These are phyloP conservation scores for Fusarium tricinctum DNA, from an alignment of 2,329 filamentous ascomycete species.

Conservation along the genomic window DNA sequence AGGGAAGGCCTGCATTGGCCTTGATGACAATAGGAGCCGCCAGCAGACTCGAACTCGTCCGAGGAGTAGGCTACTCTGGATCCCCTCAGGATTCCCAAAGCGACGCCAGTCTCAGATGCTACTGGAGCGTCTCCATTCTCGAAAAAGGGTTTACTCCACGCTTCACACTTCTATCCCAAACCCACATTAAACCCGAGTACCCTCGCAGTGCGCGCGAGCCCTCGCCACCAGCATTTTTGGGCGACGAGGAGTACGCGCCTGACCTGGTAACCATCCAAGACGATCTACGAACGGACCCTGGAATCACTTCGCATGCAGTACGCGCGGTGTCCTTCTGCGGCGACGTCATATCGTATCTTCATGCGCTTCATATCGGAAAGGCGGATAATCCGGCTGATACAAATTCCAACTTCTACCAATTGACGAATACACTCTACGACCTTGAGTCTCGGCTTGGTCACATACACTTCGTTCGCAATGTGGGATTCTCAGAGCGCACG, in stretches of 20 bases:
- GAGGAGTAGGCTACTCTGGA: conserved; percentile 11
- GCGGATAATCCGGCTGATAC: conserved; percentile 37
- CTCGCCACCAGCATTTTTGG: conserved; percentile 15
- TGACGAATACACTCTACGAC: conserved; percentile 42
- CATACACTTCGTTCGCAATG: conserved; percentile 44
- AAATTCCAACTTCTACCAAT: conserved; percentile 40
- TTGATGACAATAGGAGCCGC: conserved; percentile 45
- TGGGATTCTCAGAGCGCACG: conserved; percentile 40
- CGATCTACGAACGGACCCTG: conserved; percentile 20
- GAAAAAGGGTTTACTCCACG: conserved; percentile 41
- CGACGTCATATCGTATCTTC: conserved; percentile 38
- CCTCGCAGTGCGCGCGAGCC: conserved; percentile 36
- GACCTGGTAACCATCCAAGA: conserved; percentile 40
- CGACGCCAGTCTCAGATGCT: conserved; percentile 38
- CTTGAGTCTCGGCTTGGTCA: conserved; percentile 29
- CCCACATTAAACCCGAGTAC: conserved; percentile 20
- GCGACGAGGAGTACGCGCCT: conserved; percentile 34
- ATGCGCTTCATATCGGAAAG: conserved; percentile 34
- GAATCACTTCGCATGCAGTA: conserved; percentile 38
- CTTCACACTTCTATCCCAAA: conserved; percentile 18
- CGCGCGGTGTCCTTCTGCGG: conserved; percentile 36
- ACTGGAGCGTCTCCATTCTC: conserved; percentile 44
- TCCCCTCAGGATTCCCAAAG: background rate
- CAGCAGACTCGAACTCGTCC: conserved; percentile 37
- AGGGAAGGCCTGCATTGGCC: conserved; percentile 35